Percentiles rank a stretch among this genome's conserved stretches.
phyloP scores from a whole-genome alignment of 2,329 filamentous ascomycete species.

The Penicillium sp. region DNA sequence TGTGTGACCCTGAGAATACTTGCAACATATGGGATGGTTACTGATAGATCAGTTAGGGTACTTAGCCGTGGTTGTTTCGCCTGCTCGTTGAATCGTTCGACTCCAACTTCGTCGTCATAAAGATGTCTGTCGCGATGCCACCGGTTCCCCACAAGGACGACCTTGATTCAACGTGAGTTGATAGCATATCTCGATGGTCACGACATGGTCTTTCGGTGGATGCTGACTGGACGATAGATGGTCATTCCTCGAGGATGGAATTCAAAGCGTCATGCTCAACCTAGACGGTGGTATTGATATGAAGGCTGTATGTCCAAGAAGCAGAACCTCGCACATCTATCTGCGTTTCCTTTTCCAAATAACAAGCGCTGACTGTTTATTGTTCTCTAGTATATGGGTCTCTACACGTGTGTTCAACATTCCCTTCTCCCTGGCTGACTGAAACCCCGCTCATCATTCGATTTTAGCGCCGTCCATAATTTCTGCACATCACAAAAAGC shows the following conservation, averaged over 20 bases:
- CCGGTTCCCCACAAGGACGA: constrained; percentile 58
- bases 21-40: background rate
- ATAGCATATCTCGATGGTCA: background rate
- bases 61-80: constrained; percentile 6
- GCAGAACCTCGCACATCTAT: background rate
- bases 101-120: constrained; percentile 15
- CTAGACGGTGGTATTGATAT: constrained; percentile 92
- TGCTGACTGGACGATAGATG: constrained; percentile 60
- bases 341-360: background rate
- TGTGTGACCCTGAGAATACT: background rate
- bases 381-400: constrained; percentile 76
- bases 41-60: background rate
- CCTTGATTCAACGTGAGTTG: constrained; percentile 61
- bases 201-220: background rate
- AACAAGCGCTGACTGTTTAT: constrained; percentile 15
- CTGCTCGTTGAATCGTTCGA: background rate
- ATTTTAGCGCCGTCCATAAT: constrained; percentile 81
- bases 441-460: constrained; percentile 14
- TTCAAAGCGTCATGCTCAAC: constrained; percentile 90
- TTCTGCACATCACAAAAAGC: constrained; percentile 99
- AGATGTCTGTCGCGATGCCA: constrained; percentile 42
- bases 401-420: constrained; percentile 70
- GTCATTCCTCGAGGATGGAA: constrained; percentile 83
- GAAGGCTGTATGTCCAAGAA: constrained; percentile 64
- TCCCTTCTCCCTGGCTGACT: constrained; percentile 22